Base-by-base conservation (phyloP, 345 rosid genomes). In the Toxicodendron radicans region DNA sequence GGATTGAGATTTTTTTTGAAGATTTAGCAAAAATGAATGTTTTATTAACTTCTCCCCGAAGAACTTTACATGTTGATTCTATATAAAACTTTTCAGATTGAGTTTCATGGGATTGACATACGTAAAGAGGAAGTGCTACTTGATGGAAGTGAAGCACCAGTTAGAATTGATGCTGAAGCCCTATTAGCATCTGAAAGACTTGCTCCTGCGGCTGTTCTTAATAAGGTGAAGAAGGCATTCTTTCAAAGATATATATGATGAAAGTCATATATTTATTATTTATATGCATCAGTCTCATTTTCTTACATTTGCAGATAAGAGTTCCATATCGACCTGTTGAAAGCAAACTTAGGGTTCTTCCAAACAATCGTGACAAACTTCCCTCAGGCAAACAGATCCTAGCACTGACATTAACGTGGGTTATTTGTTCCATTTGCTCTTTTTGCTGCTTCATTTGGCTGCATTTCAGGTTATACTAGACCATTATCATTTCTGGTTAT, bases 131-230 rank as follows among this genome's bases (percentile, higher is more conserved):
- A 95, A 68, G 82, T 93, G 54, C 63, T 93, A 69, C 98, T 95
- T 53, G 95, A 95, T 82, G 99, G 99, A 73, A 95, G 99, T 84
- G 99, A 93, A 70, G 96, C 97, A 70, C 99, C 99, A 61, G 72
- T 83, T 73, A 91, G 93, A 77, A 89, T 95, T 75, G 93, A 87
- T 79, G 89, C 87, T 78, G 93, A 90, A 86, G 91, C 92, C 56
- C 78, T 87, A 63, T 78, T 95, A 79, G 89, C 95, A 74, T 82
- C 90, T 53, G 99, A 93, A 82, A 87, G 80, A 69, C 88, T 95
- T 53, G 80, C 81, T 38, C 99, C 98, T 58, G 72, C 78, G 80
- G 98, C 98, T 79, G 78, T 79, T 83, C 78, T 95, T 59, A 87
- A 93, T 72, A 90, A 93, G 97, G 99, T 91, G 80, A 78, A 76